Base-by-base conservation (phyloP, 1,284 basidiomycete genomes). In the Fomitiporia mediterranea region DNA sequence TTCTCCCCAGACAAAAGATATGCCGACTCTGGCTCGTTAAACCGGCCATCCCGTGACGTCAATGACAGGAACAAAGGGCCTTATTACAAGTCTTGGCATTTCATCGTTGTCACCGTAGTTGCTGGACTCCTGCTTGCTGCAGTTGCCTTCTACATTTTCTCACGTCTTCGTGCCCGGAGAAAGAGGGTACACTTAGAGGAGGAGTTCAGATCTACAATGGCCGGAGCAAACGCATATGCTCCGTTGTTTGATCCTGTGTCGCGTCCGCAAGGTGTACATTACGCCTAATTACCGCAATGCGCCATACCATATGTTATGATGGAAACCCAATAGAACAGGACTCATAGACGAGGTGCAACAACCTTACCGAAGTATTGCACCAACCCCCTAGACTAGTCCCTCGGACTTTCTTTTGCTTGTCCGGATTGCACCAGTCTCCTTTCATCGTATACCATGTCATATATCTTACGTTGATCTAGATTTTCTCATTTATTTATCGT, bases 121-220 rank as follows among this genome's bases (percentile, higher is more conserved):
- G 57, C 9, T 15, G 57, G 57, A 6, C 38, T 46, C 15, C 13
- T 54, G 15, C 47, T 58, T n/a, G 38, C 7, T 6, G 5, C 50
- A 15, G 21, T 59, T n/a, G 49, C 21, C 7, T 55, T 13, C 32
- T 48, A 23, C 27, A 3, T 59, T 11, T 39, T 38, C 27, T 35
- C 44, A 15, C 32, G 40, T 9, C 55, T 39, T 34, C 46, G 57
- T 2, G 23, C 35, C 3, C 47, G 57, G 21, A 55, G 53, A 48
- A 59, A 53, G 32, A 55, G 28, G 8, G 53, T 59, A 19, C 52
- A 53, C 23, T 51, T 43, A 21, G 57, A 59, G 40, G 32, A 44
- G 15, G 57, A 23, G 11, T 59, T 59, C 50, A 43, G 44, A 17
- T 55, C 58, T 13, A 23, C 43, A 19, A 60, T 60, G 58, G 48